Evolutionary conservation across 2,329 filamentous ascomycete genomes (phyloP).

Genomic region (Hymenoscyphus albidus): DNA sequence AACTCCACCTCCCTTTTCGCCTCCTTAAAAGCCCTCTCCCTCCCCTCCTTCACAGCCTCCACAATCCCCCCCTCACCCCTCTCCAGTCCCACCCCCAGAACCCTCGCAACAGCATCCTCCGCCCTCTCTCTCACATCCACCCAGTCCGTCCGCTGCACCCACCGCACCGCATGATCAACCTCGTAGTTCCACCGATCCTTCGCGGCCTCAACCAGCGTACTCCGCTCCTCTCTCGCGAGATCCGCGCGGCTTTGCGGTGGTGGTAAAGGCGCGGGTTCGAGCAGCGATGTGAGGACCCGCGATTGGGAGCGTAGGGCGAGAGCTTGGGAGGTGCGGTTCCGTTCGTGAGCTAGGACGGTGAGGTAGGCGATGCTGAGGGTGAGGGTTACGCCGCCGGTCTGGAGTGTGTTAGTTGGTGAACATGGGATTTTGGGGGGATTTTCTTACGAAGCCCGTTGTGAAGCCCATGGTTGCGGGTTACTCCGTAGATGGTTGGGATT

Average conservation of each 20-base stretch:
- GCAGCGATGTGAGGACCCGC: conserved; percentile 49
- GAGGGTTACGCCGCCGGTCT: conserved; percentile 74
- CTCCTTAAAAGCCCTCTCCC: conserved; percentile 15
- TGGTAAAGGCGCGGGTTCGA: conserved; percentile 46
- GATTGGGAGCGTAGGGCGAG: conserved; percentile 55
- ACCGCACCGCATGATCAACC: conserved; percentile 61
- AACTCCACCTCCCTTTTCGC: conserved; percentile 24
- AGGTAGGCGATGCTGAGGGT: conserved; percentile 72
- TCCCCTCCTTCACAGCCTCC: conserved; percentile 19
- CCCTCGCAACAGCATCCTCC: conserved; percentile 46
- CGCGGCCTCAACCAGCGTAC: conserved; percentile 58
- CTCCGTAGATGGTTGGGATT: conserved; percentile 1
- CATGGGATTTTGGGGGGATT: conserved; percentile 18
- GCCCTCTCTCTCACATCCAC: conserved; percentile 54
- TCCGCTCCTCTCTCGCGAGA: conserved; percentile 48
- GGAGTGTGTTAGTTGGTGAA: conserved; percentile 17
- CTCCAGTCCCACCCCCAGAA: conserved; percentile 36
- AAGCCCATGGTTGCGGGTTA: conserved; percentile 60
- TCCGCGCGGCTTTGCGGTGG: conserved; percentile 50
- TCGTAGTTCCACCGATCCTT: conserved; percentile 80
- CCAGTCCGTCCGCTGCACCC: conserved; percentile 66
- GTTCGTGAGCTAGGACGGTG: conserved; percentile 64
- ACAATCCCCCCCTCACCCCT: conserved; percentile 25
- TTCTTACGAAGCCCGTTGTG: conserved; percentile 68
- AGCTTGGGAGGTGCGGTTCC: conserved; percentile 59